Conservation (phyloP, 2,329 filamentous ascomycete genomes). For the Curvularia sp. region DNA sequence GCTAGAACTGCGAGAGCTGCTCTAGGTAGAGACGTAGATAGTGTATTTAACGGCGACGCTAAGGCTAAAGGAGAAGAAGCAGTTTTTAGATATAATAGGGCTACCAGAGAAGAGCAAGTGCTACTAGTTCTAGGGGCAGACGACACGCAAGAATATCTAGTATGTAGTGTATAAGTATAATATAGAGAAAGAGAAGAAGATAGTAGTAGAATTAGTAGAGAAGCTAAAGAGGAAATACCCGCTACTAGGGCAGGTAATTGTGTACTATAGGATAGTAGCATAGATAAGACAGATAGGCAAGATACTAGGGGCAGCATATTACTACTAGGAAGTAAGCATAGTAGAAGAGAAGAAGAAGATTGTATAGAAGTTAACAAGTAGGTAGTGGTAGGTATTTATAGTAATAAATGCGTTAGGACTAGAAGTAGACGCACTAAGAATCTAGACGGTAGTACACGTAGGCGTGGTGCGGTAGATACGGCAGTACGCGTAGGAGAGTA, state of each 20-base stretch:
- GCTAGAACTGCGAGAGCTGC: slow-evolving; percentile 23
- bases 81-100: slow-evolving; percentile 14
- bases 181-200: slow-evolving; percentile 6
- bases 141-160: slow-evolving; percentile 13
- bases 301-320: no score
- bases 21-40: slow-evolving; percentile 25
- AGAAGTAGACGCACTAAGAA: slow-evolving; percentile 16
- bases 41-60: slow-evolving; percentile 31
- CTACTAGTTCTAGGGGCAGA: slow-evolving; percentile 15
- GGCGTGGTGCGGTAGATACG: slow-evolving; percentile 11
- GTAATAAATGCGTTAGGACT: slow-evolving; percentile 23
- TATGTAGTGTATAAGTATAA: slow-evolving; percentile 9
- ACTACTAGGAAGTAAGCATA: slow-evolving; percentile 11
- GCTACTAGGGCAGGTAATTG: slow-evolving; percentile 10
- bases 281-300: slow-evolving; percentile 17
- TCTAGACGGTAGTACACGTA: slow-evolving; percentile 16
- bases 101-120: slow-evolving; percentile 11
- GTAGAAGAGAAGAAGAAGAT: slow-evolving; percentile 11
- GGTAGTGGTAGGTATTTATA: slow-evolving; percentile 16
- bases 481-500: slow-evolving; percentile 19
- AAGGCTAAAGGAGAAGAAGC: no score
- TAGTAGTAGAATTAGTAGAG: slow-evolving; percentile 10
- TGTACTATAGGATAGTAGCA: slow-evolving; percentile 12
- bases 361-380: slow-evolving; percentile 11
- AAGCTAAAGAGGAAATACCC: slow-evolving; percentile 4